Evolutionary conservation across 768 basidiomycete species (phyloP).

Genomic region (Rhizopogon roseolus): DNA sequence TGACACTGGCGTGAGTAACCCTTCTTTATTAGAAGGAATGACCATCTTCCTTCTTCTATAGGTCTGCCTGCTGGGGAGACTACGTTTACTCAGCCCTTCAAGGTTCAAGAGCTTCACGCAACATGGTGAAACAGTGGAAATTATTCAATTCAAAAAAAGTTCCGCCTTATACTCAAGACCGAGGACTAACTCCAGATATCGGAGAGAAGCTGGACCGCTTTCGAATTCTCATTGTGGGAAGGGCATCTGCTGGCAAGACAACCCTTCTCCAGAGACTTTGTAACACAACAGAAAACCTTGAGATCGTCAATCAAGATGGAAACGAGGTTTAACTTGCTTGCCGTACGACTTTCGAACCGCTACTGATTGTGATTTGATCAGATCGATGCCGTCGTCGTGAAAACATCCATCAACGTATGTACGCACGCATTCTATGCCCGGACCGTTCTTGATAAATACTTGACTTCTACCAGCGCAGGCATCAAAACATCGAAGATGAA

Average conservation of each 20-base stretch:
- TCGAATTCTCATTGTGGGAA: background rate
- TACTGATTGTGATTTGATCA: background rate
- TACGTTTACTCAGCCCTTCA: too few relatives aligned
- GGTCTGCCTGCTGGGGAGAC: too few relatives aligned
- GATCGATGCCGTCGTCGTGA: background rate
- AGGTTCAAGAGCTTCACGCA: too few relatives aligned
- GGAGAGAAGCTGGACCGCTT: background rate
- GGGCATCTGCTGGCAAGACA: background rate
- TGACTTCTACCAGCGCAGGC: slow-evolving; percentile 13
- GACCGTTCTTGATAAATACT: slow-evolving; percentile 11
- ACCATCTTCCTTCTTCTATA: too few relatives aligned
- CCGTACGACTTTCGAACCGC: background rate
- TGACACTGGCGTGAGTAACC: too few relatives aligned
- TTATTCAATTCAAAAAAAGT: too few relatives aligned
- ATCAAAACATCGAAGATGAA: slow-evolving; percentile 25
- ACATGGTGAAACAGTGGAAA: too few relatives aligned
- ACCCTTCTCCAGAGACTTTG: background rate
- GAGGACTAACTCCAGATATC: too few relatives aligned
- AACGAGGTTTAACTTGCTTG: background rate
- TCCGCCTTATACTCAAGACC: too few relatives aligned
- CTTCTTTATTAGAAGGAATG: too few relatives aligned
- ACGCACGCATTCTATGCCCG: background rate
- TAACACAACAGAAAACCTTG: background rate
- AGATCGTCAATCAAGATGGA: background rate
- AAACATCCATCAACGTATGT: background rate